Percentiles rank a stretch among this genome's conserved stretches.
Evolutionary conservation across 1,284 basidiomycete genomes (phyloP).

Genomic region (Ganoderma sp.): DNA sequence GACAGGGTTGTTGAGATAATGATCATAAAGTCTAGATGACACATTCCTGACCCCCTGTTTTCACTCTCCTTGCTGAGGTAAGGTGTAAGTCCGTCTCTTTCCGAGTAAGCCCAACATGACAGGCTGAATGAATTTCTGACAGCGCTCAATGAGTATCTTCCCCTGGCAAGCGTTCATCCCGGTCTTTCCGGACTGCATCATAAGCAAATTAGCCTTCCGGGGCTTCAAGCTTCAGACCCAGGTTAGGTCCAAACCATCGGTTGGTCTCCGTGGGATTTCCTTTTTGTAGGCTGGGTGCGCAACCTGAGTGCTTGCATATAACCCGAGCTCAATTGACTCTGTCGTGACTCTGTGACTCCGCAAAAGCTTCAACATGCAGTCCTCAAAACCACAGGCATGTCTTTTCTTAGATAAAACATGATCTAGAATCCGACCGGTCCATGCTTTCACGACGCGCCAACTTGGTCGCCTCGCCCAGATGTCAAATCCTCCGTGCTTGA

Average conservation of each 20-base stretch:
- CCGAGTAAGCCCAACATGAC: neutral
- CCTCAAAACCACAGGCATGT: no score
- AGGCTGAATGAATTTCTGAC: neutral
- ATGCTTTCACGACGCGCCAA: conserved; percentile 1
- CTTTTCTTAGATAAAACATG: neutral
- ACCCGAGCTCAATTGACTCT: no score
- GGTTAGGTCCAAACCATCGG: neutral
- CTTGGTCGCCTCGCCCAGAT: conserved; percentile 8
- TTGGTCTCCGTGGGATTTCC: neutral
- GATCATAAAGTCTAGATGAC: neutral
- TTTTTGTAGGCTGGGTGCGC: neutral
- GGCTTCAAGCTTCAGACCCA: neutral
- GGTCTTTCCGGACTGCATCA: neutral
- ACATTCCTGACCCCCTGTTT: neutral
- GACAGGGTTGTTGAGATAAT: neutral
- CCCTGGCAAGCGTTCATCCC: neutral
- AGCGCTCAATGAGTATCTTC: neutral
- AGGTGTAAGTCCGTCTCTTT: neutral
- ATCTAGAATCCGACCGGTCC: neutral
- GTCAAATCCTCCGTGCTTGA: conserved; percentile 28
- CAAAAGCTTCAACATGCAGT: no score
- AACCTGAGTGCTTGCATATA: neutral
- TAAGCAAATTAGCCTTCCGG: neutral
- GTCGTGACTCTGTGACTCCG: no score
- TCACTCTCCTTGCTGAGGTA: neutral